Base-by-base conservation (phyloP, 2,329 filamentous ascomycete genomes). In the Bipolaris victoriae region DNA sequence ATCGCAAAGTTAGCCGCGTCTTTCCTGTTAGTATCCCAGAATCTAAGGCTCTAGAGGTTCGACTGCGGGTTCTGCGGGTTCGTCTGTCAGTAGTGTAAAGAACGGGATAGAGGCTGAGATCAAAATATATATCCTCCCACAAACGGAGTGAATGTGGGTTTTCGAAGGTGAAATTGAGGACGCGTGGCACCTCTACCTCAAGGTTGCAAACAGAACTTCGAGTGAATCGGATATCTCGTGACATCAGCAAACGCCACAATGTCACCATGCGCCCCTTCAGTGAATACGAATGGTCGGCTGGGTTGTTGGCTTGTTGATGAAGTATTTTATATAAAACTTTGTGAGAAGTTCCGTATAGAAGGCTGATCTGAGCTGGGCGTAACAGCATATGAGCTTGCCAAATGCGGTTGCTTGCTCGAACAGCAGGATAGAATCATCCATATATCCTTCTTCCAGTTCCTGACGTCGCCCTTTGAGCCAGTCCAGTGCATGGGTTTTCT, bases 221-320 rank as follows among this genome's bases (percentile, higher is more conserved):
- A 51, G 53, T 55, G 53, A 55, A 55, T 40, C 31, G 31, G 26
- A 45, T 24, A 2, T 7, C 31, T 5, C 20, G 22, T 49, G 45
- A 39, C n/a, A 31, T n/a, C 18, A 39, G 24, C 22, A 31, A 44
- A 29, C 24, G 41, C 18, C 10, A 7, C n/a, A n/a, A 24, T 24
- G 16, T 29, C 15, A 15, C 24, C 16, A 39, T 24, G 2, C 16
- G n/a, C 41, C 9, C 7, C 41, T 44, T 13, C 7, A 31, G 29
- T 31, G 29, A 7, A 13, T 3, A 4, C 18, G 9, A 39, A 18
- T 39, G 15, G 3, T 31, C 29, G 11, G 29, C 29, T 3, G 29
- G 29, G 29, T 9, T 31, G 29, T 13, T 11, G 29, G 3, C 29
- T 13, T 31, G 29, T 31, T 13, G 20, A 20, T 3, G 20, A 20